A percentile compares a stretch with the other conserved stretches of the same genome.
Conservation (phyloP, 108 stramenopile genomes). For the Aurantiochytrium sp. region DNA sequence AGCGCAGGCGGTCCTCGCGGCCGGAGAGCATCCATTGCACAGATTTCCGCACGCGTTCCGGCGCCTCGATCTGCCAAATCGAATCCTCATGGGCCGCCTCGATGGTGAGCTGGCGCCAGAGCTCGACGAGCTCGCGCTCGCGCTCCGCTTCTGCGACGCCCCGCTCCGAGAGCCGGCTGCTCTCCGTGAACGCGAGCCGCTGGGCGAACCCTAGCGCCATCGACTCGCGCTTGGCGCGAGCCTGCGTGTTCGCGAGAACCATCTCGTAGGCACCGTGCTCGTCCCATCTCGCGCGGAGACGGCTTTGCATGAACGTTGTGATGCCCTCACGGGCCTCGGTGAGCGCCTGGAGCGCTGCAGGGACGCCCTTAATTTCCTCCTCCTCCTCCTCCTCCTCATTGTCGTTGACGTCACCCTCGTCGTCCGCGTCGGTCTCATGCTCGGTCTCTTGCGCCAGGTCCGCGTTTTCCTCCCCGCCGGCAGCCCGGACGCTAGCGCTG, state of each 20-base stretch:
- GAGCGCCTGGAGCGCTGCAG: neutral
- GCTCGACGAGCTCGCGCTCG: constrained; percentile 7
- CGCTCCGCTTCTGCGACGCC: neutral
- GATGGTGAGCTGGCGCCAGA: neutral
- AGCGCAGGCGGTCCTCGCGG: neutral
- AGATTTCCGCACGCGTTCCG: neutral
- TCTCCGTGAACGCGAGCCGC: neutral
- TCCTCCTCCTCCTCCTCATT: too few relatives aligned
- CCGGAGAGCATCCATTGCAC: neutral
- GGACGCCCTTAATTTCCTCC: neutral
- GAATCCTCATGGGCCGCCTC: constrained; percentile 16
- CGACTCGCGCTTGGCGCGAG: neutral
- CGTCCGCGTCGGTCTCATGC: too few relatives aligned
- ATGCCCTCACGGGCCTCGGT: neutral
- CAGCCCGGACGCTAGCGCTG: too few relatives aligned
- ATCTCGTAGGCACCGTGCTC: neutral
- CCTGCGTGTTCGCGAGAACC: neutral
- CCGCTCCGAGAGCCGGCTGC: neutral
- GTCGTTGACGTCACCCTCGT: too few relatives aligned
- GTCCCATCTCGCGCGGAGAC: neutral
- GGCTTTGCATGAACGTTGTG: neutral
- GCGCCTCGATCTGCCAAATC: neutral
- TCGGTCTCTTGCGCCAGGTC: too few relatives aligned
- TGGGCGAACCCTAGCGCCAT: neutral
- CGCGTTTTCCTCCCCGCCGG: too few relatives aligned